Conservation (phyloP, 768 basidiomycete species). For the Solioccasus polychromus region DNA sequence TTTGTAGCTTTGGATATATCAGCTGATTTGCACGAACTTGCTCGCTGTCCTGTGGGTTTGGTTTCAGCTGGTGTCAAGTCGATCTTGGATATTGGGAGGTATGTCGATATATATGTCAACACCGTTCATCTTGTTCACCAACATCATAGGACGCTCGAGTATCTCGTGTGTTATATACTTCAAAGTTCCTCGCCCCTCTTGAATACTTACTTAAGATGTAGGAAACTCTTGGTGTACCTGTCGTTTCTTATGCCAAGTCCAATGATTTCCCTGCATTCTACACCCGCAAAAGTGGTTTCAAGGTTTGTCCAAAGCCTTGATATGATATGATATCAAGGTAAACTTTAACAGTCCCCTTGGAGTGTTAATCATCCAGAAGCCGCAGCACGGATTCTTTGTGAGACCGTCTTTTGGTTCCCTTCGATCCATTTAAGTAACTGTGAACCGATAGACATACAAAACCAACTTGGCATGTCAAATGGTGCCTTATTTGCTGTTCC, state of each 20-base stretch:
- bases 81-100: conserved; percentile 90
- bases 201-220: conserved; percentile 27
- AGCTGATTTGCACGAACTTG: conserved; percentile 87
- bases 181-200: neutral
- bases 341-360: conserved; percentile 71
- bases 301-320: conserved; percentile 35
- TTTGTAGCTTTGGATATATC: conserved; percentile 91
- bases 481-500: conserved; percentile 86
- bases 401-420: conserved; percentile 23
- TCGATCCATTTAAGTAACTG: conserved; percentile 1
- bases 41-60: conserved; percentile 86
- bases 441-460: conserved; percentile 54
- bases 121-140: neutral
- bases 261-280: conserved; percentile 96
- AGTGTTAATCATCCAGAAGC: conserved; percentile 53
- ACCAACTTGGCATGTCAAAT: conserved; percentile 67
- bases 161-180: conserved; percentile 48
- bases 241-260: conserved; percentile 71
- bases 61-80: conserved; percentile 94
- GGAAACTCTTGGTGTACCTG: conserved; percentile 96
- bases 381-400: conserved; percentile 77
- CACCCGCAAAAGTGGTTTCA: conserved; percentile 74
- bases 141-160: conserved; percentile 68
- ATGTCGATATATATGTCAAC: neutral
- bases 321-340: neutral